phyloP scores from a whole-genome alignment of 2,329 filamentous ascomycete species.

The Elsinoe australis region DNA sequence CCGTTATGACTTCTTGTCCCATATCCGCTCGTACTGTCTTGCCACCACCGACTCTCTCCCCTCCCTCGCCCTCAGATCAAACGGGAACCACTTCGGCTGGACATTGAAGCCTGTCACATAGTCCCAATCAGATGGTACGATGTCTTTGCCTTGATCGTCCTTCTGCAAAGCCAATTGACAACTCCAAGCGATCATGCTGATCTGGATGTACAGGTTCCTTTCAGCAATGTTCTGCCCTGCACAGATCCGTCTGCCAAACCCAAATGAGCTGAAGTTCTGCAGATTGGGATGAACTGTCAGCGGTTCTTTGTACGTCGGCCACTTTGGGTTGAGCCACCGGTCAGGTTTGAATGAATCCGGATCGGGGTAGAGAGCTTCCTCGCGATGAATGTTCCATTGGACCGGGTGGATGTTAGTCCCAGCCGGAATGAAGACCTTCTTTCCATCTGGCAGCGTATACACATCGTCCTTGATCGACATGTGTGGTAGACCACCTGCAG shows the following conservation, averaged over 20 bases:
- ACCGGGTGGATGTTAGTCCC: constrained; percentile 42
- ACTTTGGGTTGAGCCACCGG: constrained; percentile 46
- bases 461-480: constrained; percentile 47
- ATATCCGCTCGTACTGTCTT: not conserved
- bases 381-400: constrained; percentile 46
- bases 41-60: not conserved
- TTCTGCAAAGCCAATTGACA: constrained; percentile 21
- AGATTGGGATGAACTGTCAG: constrained; percentile 46
- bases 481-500: constrained; percentile 45
- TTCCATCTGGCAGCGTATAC: constrained; percentile 32
- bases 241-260: constrained; percentile 46
- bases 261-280: constrained; percentile 48
- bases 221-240: constrained; percentile 38
- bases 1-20: not conserved
- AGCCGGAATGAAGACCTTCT: constrained; percentile 51
- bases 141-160: constrained; percentile 18
- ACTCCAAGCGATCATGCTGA: constrained; percentile 25
- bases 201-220: constrained; percentile 32
- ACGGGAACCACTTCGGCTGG: constrained; percentile 21
- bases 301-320: constrained; percentile 47
- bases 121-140: constrained; percentile 21
- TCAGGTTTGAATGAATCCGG: constrained; percentile 47
- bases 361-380: constrained; percentile 45
- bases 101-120: constrained; percentile 18
- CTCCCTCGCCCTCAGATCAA: constrained; percentile 1